Conservation (phyloP, 1,139 yeast species). For the Kluyveromyces sp. region DNA sequence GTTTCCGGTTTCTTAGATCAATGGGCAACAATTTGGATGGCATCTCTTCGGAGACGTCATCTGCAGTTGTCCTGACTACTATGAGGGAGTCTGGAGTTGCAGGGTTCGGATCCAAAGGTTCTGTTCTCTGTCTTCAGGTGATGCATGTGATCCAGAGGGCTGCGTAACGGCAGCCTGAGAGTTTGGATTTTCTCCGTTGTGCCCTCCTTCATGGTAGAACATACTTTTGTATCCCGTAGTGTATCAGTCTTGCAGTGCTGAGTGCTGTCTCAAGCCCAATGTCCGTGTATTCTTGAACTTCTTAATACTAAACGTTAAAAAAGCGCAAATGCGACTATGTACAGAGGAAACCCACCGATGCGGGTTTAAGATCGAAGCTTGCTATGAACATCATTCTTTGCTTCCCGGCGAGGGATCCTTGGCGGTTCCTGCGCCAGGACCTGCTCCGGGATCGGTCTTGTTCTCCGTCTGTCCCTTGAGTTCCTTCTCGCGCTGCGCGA, state of each 20-base stretch:
- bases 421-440: conserved; percentile 9
- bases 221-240: no score
- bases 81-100: conserved; percentile 26
- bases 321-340: not conserved
- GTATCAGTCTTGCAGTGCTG: no score
- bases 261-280: no score
- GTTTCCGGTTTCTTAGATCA: conserved; percentile 72
- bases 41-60: not conserved
- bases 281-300: not conserved
- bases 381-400: no score
- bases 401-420: not conserved
- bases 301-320: no score
- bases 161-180: conserved; percentile 29
- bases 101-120: conserved; percentile 25
- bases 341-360: not conserved
- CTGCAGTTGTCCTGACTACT: conserved; percentile 14
- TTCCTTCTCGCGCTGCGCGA: conserved; percentile 33
- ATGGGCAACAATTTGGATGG: conserved; percentile 9
- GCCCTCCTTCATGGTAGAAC: conserved; percentile 34
- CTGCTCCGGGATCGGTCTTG: conserved; percentile 7
- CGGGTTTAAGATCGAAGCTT: no score
- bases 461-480: conserved; percentile 12
- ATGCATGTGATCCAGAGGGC: conserved; percentile 32
- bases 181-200: conserved; percentile 31
- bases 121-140: conserved; percentile 10